Conservation (phyloP, 2,329 filamentous ascomycete species). For the Botrytis cinerea region DNA sequence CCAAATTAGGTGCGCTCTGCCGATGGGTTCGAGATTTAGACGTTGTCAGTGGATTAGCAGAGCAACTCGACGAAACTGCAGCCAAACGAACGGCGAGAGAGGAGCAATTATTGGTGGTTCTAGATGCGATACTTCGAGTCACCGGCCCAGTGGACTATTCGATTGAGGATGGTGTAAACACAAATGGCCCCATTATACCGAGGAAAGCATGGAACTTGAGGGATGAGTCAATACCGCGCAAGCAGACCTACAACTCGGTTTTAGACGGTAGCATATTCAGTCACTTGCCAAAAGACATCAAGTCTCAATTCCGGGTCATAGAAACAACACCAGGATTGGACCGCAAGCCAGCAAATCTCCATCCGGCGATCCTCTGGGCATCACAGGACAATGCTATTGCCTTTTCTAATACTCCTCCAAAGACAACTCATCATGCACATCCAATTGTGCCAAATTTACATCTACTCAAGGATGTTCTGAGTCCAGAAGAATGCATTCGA, state of each 20-base stretch:
- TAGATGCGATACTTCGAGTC: constrained; percentile 65
- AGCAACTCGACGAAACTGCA: constrained; percentile 49
- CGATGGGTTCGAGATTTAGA: constrained; percentile 73
- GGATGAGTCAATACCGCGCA: constrained; percentile 42
- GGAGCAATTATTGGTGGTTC: constrained; percentile 57
- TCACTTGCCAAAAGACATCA: constrained; percentile 44
- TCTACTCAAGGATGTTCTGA: constrained; percentile 61
- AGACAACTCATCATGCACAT: constrained; percentile 57
- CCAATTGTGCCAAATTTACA: constrained; percentile 63
- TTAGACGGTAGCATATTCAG: constrained; percentile 57
- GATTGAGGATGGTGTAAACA: constrained; percentile 21
- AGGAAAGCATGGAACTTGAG: constrained; percentile 64
- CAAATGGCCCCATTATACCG: constrained; percentile 44
- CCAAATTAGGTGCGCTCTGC: constrained; percentile 68
- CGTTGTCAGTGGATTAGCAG: constrained; percentile 65
- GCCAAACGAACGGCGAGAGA: constrained; percentile 49
- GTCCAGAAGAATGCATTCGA: constrained; percentile 60
- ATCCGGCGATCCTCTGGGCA: constrained; percentile 66
- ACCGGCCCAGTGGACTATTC: constrained; percentile 61
- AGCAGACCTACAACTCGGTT: constrained; percentile 58
- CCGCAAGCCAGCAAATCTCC: constrained; percentile 68
- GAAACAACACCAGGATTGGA: constrained; percentile 61
- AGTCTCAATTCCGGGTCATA: constrained; percentile 55
- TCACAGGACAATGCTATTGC: constrained; percentile 58
- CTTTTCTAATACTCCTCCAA: constrained; percentile 50